Base-by-base conservation (phyloP, 495 filamentous ascomycete genomes). In the Aspergillus biplanus region DNA sequence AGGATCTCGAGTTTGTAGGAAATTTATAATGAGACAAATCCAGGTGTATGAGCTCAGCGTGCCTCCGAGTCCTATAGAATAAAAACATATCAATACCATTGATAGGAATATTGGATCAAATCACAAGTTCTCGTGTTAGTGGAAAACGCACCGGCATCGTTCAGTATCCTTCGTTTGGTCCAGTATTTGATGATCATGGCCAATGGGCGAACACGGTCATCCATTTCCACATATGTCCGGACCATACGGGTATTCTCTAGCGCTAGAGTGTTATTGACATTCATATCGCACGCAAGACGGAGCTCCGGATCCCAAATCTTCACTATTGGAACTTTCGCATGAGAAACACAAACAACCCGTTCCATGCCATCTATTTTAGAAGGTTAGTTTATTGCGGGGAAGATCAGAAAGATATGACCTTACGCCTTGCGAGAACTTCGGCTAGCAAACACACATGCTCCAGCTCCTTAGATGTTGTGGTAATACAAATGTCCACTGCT, bases 11-110 rank as follows among this genome's bases (percentile, higher is more conserved):
- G 91, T 90, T 75, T 99, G 95, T 35, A 99, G 83, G 73, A 98
- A 99, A 63, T 93, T 95, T 68, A 99, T 89, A 65, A 98, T 97
- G 85, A 98, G 87, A 79, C 95, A 98, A 73, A 97, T 97, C 95
- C 95, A 99, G n/a, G 95, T 97, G 70, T 99, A 99, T 9, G 96
- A 98, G 74, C 95, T 97, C 31, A 99, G 80, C 7, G 95, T 99
- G 48, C 92, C 96, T 59, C 96, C 95, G 68, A 93, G 87, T 42
- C 90, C 94, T 96, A 68, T 27, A 55, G 48, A 57, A 6, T n/a
- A 7, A 27, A 27, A 27, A 21, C 32, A 3, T 5, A 52, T 67
- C 49, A 70, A 56, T 52, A 59, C 48, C 56, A 27, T 31, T 49
- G 15, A n/a, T 11, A 57, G 37, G 21, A 27, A 27, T 27, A 27